These are phyloP conservation scores for Sclerotinia spermophila DNA, from an alignment of 2,329 filamentous ascomycete genomes.

Conservation along the genomic window DNA sequence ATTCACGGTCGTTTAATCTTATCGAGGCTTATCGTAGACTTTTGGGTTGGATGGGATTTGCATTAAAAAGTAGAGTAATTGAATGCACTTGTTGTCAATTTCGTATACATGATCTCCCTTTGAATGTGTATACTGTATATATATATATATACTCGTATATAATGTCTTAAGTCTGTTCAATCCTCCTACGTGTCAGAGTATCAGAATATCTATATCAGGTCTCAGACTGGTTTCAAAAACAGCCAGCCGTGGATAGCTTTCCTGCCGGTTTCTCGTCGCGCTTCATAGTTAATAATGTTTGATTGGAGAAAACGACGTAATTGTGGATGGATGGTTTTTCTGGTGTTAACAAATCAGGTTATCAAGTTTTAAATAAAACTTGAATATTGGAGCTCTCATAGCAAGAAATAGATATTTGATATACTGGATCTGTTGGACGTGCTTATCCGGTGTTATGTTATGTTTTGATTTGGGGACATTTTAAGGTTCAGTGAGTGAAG, in stretches of 20 bases:
- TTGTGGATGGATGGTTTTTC: background rate
- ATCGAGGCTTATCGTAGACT: conserved; percentile 11
- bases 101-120: background rate
- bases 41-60: background rate
- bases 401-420: background rate
- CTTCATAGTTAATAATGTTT: background rate
- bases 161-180: background rate
- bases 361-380: background rate
- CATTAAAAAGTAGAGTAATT: background rate
- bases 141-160: background rate
- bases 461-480: background rate
- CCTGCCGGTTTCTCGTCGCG: background rate
- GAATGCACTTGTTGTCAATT: background rate
- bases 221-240: conserved; percentile 9
- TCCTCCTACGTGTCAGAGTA: conserved; percentile 6
- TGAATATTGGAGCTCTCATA: background rate
- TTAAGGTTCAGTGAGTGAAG: background rate
- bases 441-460: background rate
- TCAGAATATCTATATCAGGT: background rate
- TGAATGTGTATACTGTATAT: background rate
- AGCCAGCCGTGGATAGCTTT: background rate
- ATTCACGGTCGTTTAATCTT: conserved; percentile 3
- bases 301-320: background rate
- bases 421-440: conserved; percentile 1
- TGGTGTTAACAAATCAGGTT: background rate